Percentiles rank a stretch among this genome's conserved stretches.
Conservation (phyloP, 2,329 filamentous ascomycete species). For the Aphanocladium album region DNA sequence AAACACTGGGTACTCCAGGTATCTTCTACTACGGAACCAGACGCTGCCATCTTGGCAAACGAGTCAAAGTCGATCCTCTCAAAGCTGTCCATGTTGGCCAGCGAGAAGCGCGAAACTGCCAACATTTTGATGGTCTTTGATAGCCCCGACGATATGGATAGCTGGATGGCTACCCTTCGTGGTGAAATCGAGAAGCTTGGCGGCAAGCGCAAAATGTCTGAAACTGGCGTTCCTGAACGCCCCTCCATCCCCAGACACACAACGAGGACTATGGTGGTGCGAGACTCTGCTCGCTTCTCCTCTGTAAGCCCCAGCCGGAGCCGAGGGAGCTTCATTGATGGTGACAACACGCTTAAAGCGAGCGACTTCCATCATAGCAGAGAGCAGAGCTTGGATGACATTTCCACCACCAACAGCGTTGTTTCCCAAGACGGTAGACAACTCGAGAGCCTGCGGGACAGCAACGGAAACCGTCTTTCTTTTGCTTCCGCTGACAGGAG, state of each 20-base stretch:
- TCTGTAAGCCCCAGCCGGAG: neutral
- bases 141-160: slow-evolving; percentile 67
- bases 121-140: slow-evolving; percentile 71
- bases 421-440: slow-evolving; percentile 55
- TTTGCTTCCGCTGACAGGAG: slow-evolving; percentile 57
- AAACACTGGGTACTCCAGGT: slow-evolving; percentile 77
- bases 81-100: slow-evolving; percentile 53
- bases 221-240: slow-evolving; percentile 49
- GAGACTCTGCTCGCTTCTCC: slow-evolving; percentile 43
- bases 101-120: slow-evolving; percentile 51
- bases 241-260: neutral
- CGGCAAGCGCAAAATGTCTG: slow-evolving; percentile 58
- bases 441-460: slow-evolving; percentile 53
- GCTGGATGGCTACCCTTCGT: slow-evolving; percentile 65
- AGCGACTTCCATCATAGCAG: slow-evolving; percentile 26
- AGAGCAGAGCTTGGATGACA: slow-evolving; percentile 46
- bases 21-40: slow-evolving; percentile 58
- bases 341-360: slow-evolving; percentile 17
- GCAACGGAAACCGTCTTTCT: slow-evolving; percentile 50
- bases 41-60: slow-evolving; percentile 41
- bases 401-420: slow-evolving; percentile 53
- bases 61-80: slow-evolving; percentile 60
- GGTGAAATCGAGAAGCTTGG: slow-evolving; percentile 66
- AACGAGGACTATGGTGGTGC: slow-evolving; percentile 1
- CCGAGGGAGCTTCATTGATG: slow-evolving; percentile 18